Base-by-base conservation (phyloP, 129 eudicot genomes). In the Flaveria robusta region DNA sequence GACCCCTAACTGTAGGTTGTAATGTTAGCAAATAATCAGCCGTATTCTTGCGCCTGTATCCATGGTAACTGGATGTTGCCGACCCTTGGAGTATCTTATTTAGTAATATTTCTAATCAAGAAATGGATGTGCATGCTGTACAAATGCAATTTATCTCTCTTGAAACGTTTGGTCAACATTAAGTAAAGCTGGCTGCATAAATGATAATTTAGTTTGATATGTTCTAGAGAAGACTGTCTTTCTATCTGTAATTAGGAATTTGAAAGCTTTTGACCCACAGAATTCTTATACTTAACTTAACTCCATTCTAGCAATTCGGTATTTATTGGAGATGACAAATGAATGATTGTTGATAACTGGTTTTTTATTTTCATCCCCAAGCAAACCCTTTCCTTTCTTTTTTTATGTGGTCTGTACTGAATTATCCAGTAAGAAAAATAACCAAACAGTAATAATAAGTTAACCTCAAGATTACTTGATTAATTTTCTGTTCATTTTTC, bases 401-500 rank as follows among this genome's bases (percentile, higher is more conserved):
- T 42, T 59, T 59, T n/a, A 46, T 26, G 46, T 24, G 70, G 26
- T 74, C 69, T 26, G 59, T 70, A 9, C 45, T 70, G 20, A 70
- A 70, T 12, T 50, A 49, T 70, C 3, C 26, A 26, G 11, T 70
- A 37, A 9, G 22, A 50, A 31, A 26, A 47, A 26, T 45, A 16
- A 70, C 51, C 29, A 26, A 49, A 31, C 24, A 51, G 19, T 60
- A 60, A 24, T 69, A 70, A 4, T 26, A 24, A 15, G 15, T 47
- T 46, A 70, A 47, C 42, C 13, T 26, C 50, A 26, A 45, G 74
- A 46, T 43, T 43, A 70, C 43, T 47, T 49, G 23, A 70, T 47
- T 70, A 64, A 31, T 15, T 14, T 64, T 14, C 24, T 70, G 54
- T 42, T 58, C 7, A 23, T 43, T 39, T 41, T 41, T 74, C 29